Evolutionary conservation across 441 rosid species (phyloP), one percentile per base, ranked within the genome.

Genomic region (Gossypium laxum): DNA sequence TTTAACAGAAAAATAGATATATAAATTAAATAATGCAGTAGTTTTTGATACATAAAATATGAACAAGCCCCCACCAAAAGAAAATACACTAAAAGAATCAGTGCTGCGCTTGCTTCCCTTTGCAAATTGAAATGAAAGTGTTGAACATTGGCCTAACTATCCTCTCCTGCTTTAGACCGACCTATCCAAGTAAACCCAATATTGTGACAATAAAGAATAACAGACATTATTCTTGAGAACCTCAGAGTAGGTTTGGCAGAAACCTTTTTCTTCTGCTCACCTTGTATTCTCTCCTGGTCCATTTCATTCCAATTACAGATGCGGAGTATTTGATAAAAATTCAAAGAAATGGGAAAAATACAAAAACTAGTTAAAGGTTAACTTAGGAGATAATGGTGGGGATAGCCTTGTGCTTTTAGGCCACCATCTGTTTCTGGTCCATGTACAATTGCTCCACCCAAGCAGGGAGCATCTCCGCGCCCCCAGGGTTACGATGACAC

Each of bases 401-500:
- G 72, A 47, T 70, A 38, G 24, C 62, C 14, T 73, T 55, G 41
- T 34, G 71, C 28, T 68, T 74, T 80, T 75, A 90, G 52, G 93
- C 95, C 71, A 86, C 95, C 77, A 88, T 76, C 80, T 83, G 93
- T 83, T 92, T 85, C 83, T 88, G 93, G 76, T 90, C 96, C 78
- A 80, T 85, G 84, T 85, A 88, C 75, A 90, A 59, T 69, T 92
- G 96, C 79, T 90, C 98, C 88, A 80, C 83, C 96, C 91, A 87
- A 45, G 87, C 86, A 3, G 93, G 87, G 11, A 79, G 78, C 61
- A 61, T 62, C 72, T 81, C 85, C 1, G 74, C 66, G 54, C 78
- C 78, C 5, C 83, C 78, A 12, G 74, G 67, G 34, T 78, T 77
- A 8, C 54, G 72, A 75, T 82, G 77, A 67, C 76, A 81, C 73